Evolutionary conservation across 2,329 filamentous ascomycete species (phyloP), one percentile per base, ranked within the genome.

Genomic region (Venturia oleaginea): DNA sequence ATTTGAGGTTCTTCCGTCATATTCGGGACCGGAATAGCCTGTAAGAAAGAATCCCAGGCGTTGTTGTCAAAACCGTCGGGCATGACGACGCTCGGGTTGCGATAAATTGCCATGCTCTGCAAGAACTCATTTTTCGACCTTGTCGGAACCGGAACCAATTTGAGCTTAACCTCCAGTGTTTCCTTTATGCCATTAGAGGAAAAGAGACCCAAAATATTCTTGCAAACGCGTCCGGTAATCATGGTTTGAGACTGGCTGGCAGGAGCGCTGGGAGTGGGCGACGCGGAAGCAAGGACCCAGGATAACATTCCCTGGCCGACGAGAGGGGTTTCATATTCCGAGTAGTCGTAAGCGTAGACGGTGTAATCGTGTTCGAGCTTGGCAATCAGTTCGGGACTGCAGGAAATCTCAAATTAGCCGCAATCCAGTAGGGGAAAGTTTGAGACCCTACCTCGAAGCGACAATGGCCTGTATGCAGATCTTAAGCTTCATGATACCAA

Each of bases 291-390:
- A 57, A 97, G 81, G 27, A 88, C 86, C 84, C 89, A 89, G 43
- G 94, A 97, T 24, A 99, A 81, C 86, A 97, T 91, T 63, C 95
- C 94, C 76, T 99, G 93, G 27, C 94, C 94, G 30, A 97, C 93
- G 64, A 97, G 82, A 63, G 95, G 94, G 22, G 88, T 91, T 72
- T 97, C 92, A 68, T 90, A 90, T 77, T 99, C 94, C 15, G 94
- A 97, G 75, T 93, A 97, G 76, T 99, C 94, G 78, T 91, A 91
- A 37, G 93, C 92, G 76, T 99, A 99, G 65, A 99, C 87, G n/a
- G 92, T 94, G 77, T 94, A 99, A 77, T 99, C 92, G 75, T 84
- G 78, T 77, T 88, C 82, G 66, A 88, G 73, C 80, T 88, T 80
- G 72, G 85, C 84, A 59, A 92, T 80, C 57, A 99, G 83, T 77